Evolutionary conservation across 192 early-diverging fungal genomes (phyloP), one percentile per base, ranked within the genome.

Genomic region (Entophlyctis helioformis): DNA sequence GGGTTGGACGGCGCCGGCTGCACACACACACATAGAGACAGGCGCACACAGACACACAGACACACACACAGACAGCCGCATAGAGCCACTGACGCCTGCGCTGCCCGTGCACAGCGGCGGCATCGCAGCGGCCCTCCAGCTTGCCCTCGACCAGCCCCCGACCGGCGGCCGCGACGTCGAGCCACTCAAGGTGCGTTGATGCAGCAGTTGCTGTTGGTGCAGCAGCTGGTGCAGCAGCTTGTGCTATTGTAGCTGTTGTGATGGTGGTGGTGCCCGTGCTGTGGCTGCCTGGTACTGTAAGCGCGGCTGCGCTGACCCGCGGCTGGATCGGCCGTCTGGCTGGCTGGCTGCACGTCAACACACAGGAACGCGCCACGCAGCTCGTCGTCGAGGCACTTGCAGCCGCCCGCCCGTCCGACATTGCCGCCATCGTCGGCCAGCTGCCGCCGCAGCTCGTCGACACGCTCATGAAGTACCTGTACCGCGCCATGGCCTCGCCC

Each of bases 381-480:
- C 67, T 76, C 9, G 89, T 96, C 1, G 77, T 86, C 60, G 87
- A 91, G 24, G 82, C 88, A 1, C 60, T 96, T 32, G 65, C 64
- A 39, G 72, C 79, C n/a, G 76, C 78, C 39, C 72, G 80, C 46
- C 57, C 78, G 11, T 60, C 74, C 21, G 90, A 96, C 39, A 78
- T 89, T 27, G 42, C 70, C 22, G 34, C 46, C 19, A 55, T 85
- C 36, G 61, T 88, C 33, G 75, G 80, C 50, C 26, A 48, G 8
- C 66, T 96, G 48, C 29, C 54, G 0, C 54, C 60, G 0, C 73
- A 76, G 13, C 72, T 85, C 27, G 64, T 83, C 41, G 91, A 93
- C 59, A 65, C 79, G 7, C 56, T 97, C 58, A 77, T 91, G 62
- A 93, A 89, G 64, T 97, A 91, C 63, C 68, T 97, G 23, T 95